These are phyloP conservation scores for Ricinus communis DNA, from an alignment of 345 rosid genomes.

Conservation along the genomic window DNA sequence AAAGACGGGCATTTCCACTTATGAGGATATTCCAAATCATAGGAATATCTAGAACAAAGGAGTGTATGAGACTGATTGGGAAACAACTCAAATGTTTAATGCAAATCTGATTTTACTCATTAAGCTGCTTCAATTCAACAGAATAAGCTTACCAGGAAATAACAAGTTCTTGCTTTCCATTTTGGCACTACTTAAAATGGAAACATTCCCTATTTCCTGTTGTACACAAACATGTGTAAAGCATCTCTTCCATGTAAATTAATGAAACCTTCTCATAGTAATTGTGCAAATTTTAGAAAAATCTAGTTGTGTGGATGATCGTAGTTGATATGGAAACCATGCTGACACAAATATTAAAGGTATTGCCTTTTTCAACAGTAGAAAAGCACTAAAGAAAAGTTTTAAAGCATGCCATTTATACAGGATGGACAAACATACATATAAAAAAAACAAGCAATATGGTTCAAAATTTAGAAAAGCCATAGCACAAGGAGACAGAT, in stretches of 20 bases:
- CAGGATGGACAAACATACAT: background rate
- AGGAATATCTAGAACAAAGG: too few species aligned
- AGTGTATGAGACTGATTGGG: too few species aligned
- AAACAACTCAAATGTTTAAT: too few species aligned
- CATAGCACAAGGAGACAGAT: slow-evolving; percentile 17
- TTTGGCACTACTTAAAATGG: too few species aligned
- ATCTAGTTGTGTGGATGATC: background rate
- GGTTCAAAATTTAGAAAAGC: background rate
- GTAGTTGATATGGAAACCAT: background rate
- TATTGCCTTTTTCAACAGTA: background rate
- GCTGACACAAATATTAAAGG: background rate
- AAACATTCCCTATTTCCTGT: too few species aligned
- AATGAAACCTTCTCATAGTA: background rate
- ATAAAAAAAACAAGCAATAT: background rate
- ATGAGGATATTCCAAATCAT: too few species aligned
- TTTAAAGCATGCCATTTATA: background rate
- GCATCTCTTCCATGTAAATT: background rate
- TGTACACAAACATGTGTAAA: background rate
- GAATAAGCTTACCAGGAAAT: too few species aligned
- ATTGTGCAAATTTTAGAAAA: background rate
- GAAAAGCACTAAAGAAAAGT: background rate
- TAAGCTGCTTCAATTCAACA: too few species aligned
- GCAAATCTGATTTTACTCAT: too few species aligned
- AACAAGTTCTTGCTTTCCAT: too few species aligned
- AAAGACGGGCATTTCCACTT: too few species aligned